These are phyloP conservation scores for Chlorophyllum brunneum DNA, from an alignment of 768 basidiomycete genomes.

Conservation along the genomic window DNA sequence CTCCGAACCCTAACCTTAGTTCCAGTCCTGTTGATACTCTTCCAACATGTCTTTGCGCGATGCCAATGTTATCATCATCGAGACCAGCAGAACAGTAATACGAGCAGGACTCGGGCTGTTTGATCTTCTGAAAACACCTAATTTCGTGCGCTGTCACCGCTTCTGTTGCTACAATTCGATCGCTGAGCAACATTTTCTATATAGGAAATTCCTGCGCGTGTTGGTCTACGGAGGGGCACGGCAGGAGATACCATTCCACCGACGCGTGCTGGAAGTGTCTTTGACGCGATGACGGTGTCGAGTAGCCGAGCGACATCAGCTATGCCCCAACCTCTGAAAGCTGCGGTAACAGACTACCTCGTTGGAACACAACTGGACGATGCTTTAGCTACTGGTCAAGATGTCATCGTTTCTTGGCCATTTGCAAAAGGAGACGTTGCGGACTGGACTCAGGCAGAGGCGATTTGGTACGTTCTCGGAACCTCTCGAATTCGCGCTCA, in stretches of 20 bases:
- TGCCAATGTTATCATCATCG: constrained; percentile 76
- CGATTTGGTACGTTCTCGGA: constrained; percentile 71
- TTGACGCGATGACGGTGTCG: constrained; percentile 32
- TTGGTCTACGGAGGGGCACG: constrained; percentile 61
- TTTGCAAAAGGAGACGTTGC: constrained; percentile 68
- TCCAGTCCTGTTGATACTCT: not conserved
- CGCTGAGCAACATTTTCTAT: constrained; percentile 8
- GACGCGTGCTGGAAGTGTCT: constrained; percentile 17
- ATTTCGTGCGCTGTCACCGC: constrained; percentile 52
- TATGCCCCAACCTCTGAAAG: constrained; percentile 38
- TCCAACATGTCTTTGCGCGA: constrained; percentile 69
- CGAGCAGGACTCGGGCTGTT: constrained; percentile 77
- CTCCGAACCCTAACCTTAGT: constrained; percentile 16
- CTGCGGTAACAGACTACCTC: constrained; percentile 72
- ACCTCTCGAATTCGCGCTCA: not conserved
- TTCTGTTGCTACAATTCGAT: not conserved
- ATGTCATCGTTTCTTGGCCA: constrained; percentile 77
- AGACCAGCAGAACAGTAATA: constrained; percentile 65
- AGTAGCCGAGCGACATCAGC: constrained; percentile 44
- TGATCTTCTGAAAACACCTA: constrained; percentile 75
- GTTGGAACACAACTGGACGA: constrained; percentile 81
- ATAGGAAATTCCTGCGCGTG: constrained; percentile 78
- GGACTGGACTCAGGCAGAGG: constrained; percentile 86
- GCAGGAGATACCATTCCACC: constrained; percentile 24
- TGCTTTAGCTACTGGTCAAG: constrained; percentile 69